Base-by-base conservation (phyloP, 495 filamentous ascomycete species). In the Glarea lozoyensis region DNA sequence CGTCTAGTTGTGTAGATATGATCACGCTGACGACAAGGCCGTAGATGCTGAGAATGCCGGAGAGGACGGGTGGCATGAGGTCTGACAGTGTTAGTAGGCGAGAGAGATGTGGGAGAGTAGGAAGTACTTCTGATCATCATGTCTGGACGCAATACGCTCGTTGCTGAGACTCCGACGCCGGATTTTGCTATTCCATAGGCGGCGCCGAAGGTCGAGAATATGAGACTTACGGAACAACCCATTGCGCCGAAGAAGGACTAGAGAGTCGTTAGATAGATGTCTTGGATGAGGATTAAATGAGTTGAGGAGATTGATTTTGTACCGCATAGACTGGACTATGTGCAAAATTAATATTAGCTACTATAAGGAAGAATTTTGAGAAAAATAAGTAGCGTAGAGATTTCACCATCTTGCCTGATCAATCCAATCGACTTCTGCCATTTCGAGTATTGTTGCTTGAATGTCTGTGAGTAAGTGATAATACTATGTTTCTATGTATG, bases 111-210 rank as follows among this genome's bases (percentile, higher is more conserved):
- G 35, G 29, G 55, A 48, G 53, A 50, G 32, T 38, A 6, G 17
- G 27, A 27, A 12, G 16, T 63, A 46, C 69, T 72, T 47, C 89
- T 90, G 82, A 94, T 92, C 48, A 96, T 84, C 48, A 89, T 70
- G 43, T 94, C 86, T 20, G 89, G 77, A 5, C 64, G 60, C 39
- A 70, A 49, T 43, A 72, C 52, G 40, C 66, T 63, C 24, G 62
- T 61, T 34, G 85, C 72, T 56, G 88, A 94, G 25, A 84, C 87
- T 37, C 88, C 89, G 10, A 90, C 78, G 46, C 86, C 79, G 37
- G 88, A 78, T 47, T 73, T 73, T 48, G 90, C 86, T 15, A 90
- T 95, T 45, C 90, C 90, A 68, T 94, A 96, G 50, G 88, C 86
- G 42, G 89, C 87, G 56, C 90, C 89, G 53, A 86, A 65, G 56